Base-by-base conservation (phyloP, 208 protist genomes). In the Crithidia brevicula region DNA sequence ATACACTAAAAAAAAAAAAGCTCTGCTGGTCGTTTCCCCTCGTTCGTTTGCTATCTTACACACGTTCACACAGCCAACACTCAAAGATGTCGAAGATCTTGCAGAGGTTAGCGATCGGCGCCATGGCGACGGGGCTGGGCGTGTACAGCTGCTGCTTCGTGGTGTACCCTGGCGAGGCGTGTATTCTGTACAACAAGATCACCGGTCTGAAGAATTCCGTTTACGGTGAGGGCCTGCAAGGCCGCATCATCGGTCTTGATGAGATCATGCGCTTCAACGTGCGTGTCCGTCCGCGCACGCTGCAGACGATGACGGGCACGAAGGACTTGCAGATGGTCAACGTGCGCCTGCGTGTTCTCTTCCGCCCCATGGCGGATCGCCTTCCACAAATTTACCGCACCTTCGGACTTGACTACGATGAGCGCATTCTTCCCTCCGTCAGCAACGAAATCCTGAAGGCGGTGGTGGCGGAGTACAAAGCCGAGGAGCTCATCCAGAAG, bases 391-490 rank as follows among this genome's bases (percentile, higher is more conserved):
- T 98, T 43, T 98, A 93, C 77, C 89, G 91, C 70, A 95, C 90
- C 40, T 95, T 97, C 61, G 94, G 95, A 18, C 70, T 92, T 54
- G 95, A 98, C 79, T 97, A 98, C 80, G 96, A 98, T 69, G 96
- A 99, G 82, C 91, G 98, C 58, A 98, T 99, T 34, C 85, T 99
- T 25, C 98, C 98, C 16, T 99, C 98, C 42, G 98, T 99, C 50
- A 98, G 94, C 84, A 98, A 98, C 71, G 92, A 98, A 63, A 96
- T 98, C 45, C 72, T 98, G 22, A 98, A 98, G 79, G 91, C 94
- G 50, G 92, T 97, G n/a, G 88, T 98, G 59, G 98, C 98, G 3
- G 97, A 98, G 85, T 99, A 99, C 82, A 99, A 99, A 85, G 98
- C 98, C 2, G 93, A 98, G 50, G 98, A 99, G 88, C 91, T 99